Evolutionary conservation across 176 grass and related monocot species (phyloP).

Genomic region (Ananas comosus): DNA sequence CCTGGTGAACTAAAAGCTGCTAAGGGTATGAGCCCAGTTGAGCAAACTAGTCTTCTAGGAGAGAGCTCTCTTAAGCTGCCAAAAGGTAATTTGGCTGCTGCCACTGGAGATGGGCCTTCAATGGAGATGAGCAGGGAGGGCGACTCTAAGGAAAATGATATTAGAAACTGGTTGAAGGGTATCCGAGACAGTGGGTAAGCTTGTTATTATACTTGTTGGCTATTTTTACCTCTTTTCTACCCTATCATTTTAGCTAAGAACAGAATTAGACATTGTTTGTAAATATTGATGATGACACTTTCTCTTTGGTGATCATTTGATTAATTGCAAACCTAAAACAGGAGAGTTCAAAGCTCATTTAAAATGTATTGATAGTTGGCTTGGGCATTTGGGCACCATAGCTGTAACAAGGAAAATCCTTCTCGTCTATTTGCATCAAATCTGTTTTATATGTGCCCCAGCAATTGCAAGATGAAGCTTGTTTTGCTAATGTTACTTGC

Average conservation of each 20-base stretch:
- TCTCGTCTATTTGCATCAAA: background rate
- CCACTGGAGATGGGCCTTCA: constrained; percentile 55
- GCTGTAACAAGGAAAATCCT: background rate
- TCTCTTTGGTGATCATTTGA: too few species aligned
- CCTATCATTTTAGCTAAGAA: background rate
- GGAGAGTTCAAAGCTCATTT: too few species aligned
- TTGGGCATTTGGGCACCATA: background rate
- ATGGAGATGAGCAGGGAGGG: constrained; percentile 57
- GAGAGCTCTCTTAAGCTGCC: constrained; percentile 55
- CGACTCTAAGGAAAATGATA: constrained; percentile 76
- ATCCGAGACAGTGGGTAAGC: constrained; percentile 92
- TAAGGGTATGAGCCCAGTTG: constrained; percentile 68
- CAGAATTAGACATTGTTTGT: background rate
- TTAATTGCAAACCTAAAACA: too few species aligned
- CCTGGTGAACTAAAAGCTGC: constrained; percentile 65
- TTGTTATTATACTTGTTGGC: background rate
- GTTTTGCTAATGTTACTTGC: too few species aligned
- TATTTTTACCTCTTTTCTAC: background rate
- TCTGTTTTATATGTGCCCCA: too few species aligned
- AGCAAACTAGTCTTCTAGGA: constrained; percentile 82
- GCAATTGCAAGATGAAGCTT: too few species aligned
- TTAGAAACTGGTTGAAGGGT: constrained; percentile 94
- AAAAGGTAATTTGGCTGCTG: constrained; percentile 47
- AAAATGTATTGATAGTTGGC: too few species aligned
- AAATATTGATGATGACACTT: too few species aligned